Evolutionary conservation across 2,329 filamentous ascomycete genomes (phyloP), one percentile per base, ranked within the genome.

Genomic region (Diaporthe velutina): DNA sequence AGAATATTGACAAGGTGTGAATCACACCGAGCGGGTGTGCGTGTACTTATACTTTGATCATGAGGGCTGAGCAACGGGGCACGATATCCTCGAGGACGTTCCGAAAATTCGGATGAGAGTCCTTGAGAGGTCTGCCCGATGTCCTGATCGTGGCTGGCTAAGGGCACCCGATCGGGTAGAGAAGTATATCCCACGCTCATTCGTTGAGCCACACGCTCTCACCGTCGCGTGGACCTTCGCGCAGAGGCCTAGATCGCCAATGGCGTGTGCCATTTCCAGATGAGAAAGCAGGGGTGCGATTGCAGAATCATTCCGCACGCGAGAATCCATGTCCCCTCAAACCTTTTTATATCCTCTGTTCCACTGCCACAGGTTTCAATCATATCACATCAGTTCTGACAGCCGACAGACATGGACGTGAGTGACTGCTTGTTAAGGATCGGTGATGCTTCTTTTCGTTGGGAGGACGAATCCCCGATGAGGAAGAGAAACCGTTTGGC

Each of bases 401-500:
- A 40, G 4, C 15, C 38, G n/a, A 8, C 42, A 19, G 48, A 52
- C 33, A 52, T 67, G 64, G 22, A 52, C 15, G 22, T 5, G 15
- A 40, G n/a, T n/a, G 64, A 67, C 22, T 25, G 22, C n/a, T 17
- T 38, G 33, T 33, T 54, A 25, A 40, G 22, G 52, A 67, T 52
- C 9, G 64, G 64, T 7, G n/a, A 52, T 8, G 64, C 64, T 52
- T 52, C 45, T 28, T 67, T 67, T 28, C 33, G 5, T 28, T 52
- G 64, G 64, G 64, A 67, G 45, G 64, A 67, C 22, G 64, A 67
- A 15, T 38, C 42, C 4, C 64, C 64, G 6, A 67, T 17, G 64
- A 67, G n/a, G n/a, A 67, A 38, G 64, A 67, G 64, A 67, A 67
- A 67, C 25, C 64, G 64, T 12, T 28, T 67, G 30, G 64, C 64